phyloP scores from a whole-genome alignment of 129 eudicot species.

The Smallanthus sonchifolius region DNA sequence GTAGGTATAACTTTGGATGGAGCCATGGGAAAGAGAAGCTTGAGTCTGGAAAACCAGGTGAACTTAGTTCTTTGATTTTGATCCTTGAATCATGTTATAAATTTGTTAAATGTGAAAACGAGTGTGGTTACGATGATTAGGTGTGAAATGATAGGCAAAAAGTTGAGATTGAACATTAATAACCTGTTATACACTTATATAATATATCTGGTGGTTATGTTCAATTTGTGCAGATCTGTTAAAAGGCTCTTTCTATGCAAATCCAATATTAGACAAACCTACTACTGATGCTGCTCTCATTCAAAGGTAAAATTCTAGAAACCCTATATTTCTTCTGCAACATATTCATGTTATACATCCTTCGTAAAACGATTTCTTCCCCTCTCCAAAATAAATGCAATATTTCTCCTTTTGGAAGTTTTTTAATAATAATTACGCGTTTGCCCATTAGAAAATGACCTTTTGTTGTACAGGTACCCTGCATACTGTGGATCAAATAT shows the following conservation, averaged over 20 bases:
- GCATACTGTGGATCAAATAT: conserved; percentile 93
- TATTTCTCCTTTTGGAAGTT: background rate
- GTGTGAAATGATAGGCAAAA: background rate
- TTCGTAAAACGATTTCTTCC: background rate
- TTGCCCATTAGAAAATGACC: background rate
- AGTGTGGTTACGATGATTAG: background rate
- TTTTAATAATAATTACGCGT: background rate
- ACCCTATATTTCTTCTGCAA: background rate
- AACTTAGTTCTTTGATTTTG: background rate
- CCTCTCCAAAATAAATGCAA: background rate
- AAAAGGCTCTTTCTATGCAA: conserved; percentile 97
- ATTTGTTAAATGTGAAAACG: background rate
- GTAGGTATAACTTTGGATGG: conserved; percentile 97
- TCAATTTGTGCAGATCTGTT: conserved; percentile 49
- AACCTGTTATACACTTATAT: background rate
- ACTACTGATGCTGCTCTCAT: conserved; percentile 54
- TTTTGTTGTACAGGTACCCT: conserved; percentile 63
- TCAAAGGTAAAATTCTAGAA: conserved; percentile 41
- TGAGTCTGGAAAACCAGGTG: conserved; percentile 94
- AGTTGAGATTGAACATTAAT: background rate
- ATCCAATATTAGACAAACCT: conserved; percentile 77
- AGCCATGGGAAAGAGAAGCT: conserved; percentile 99
- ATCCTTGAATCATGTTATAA: background rate
- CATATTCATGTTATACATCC: background rate
- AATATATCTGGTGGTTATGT: conserved; percentile 14